A percentile compares a stretch with the other conserved stretches of the same genome.
Evolutionary conservation across 1,139 yeast genomes (phyloP).

Genomic region (Hyphopichia pseudoburtonii): DNA sequence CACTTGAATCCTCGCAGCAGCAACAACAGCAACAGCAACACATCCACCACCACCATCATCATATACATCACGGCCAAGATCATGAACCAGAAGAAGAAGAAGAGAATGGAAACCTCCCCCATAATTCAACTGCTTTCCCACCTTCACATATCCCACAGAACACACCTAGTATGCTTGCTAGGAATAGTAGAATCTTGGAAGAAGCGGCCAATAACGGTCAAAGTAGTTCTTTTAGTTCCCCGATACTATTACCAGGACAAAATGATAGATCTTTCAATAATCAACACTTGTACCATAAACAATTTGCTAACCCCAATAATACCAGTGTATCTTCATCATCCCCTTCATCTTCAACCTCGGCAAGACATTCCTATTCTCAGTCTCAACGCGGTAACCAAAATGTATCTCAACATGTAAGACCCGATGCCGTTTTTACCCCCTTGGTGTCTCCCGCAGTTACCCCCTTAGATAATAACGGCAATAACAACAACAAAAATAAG

Average conservation of each 20-base stretch:
- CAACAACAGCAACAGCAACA: conserved; percentile 2
- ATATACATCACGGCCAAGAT: neutral
- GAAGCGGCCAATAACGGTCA: conserved; percentile 4
- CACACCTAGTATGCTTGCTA: conserved; percentile 30
- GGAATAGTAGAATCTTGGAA: conserved; percentile 10
- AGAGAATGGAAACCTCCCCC: too few relatives aligned
- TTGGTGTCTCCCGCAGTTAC: conserved; percentile 74
- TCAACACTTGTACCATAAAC: conserved; percentile 43
- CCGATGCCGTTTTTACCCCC: conserved; percentile 65
- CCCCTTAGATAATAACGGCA: conserved; percentile 50
- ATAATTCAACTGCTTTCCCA: conserved; percentile 35
- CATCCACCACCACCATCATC: neutral
- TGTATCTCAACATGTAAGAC: conserved; percentile 35
- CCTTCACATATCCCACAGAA: conserved; percentile 25
- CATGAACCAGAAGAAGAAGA: too few relatives aligned
- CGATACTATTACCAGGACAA: conserved; percentile 46
- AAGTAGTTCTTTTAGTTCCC: conserved; percentile 28
- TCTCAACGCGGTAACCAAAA: conserved; percentile 11
- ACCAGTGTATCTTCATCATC: too few relatives aligned
- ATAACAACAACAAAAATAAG: conserved; percentile 22
- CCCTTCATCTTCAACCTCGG: conserved; percentile 2
- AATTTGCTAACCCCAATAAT: conserved; percentile 12
- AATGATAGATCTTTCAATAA: conserved; percentile 44
- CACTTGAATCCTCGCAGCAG: conserved; percentile 10
- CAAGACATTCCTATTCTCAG: conserved; percentile 6